Percentiles rank a stretch among this genome's conserved stretches.
Evolutionary conservation across 805 yeast genomes (phyloP).

Genomic region (Pichia nakasei): DNA sequence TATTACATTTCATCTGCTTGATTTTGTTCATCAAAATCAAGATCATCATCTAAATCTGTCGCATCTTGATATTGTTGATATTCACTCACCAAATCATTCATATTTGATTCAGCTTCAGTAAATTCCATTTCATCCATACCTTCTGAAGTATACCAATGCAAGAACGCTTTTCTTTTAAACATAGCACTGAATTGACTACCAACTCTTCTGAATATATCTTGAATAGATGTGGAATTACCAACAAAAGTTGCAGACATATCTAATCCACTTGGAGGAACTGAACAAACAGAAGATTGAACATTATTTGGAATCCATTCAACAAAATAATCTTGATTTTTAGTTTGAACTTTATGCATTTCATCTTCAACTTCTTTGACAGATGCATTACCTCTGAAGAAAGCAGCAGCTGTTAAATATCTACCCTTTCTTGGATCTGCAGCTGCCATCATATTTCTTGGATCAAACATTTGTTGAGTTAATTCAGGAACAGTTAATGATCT

Average conservation of each 20-base stretch:
- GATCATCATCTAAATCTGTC: constrained; percentile 66
- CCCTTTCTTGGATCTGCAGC: constrained; percentile 89
- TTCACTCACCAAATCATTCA: constrained; percentile 83
- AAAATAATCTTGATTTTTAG: constrained; percentile 71
- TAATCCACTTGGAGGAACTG: constrained; percentile 77
- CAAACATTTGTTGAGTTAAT: constrained; percentile 89
- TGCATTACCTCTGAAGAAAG: constrained; percentile 90
- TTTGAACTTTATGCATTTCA: constrained; percentile 79
- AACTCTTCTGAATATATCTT: constrained; percentile 81
- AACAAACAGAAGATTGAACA: constrained; percentile 89
- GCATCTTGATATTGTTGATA: constrained; percentile 88
- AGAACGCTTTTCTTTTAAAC: constrained; percentile 91
- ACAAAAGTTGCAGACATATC: constrained; percentile 90
- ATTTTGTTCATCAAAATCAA: constrained; percentile 38
- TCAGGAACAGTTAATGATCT: constrained; percentile 83
- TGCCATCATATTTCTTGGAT: constrained; percentile 91
- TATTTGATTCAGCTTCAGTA: constrained; percentile 86
- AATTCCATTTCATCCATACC: constrained; percentile 97
- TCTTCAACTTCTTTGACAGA: constrained; percentile 92
- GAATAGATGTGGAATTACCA: constrained; percentile 89
- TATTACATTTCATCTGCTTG: constrained; percentile 4
- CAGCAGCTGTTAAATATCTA: constrained; percentile 85
- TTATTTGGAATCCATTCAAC: constrained; percentile 97
- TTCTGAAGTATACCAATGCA: constrained; percentile 92
- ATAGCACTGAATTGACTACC: constrained; percentile 85